A percentile compares a stretch with the other conserved stretches of the same genome.
Evolutionary conservation across 179 eudicot species (phyloP).

Genomic region (Beta lomatogona): DNA sequence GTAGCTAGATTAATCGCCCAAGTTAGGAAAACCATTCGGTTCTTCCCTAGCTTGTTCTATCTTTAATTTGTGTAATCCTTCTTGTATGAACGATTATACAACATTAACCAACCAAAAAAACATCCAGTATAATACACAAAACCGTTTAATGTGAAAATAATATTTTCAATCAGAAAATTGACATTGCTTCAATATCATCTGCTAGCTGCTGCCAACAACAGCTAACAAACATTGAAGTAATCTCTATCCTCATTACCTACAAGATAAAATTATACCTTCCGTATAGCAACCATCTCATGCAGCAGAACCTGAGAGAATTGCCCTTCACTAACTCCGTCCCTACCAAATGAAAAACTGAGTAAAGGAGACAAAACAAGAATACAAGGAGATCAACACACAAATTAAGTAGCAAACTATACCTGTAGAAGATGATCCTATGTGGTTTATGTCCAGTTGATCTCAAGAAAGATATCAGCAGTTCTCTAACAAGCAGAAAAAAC

Average conservation of each 20-base stretch:
- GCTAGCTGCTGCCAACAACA: no score
- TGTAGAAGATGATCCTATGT: constrained; percentile 71
- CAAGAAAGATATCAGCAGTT: constrained; percentile 45
- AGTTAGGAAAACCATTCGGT: no score
- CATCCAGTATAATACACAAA: neutral
- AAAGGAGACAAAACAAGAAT: neutral
- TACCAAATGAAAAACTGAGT: constrained; percentile 26
- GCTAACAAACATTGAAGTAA: no score
- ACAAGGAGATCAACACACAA: neutral
- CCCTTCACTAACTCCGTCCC: constrained; percentile 96
- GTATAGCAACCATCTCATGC: constrained; percentile 71
- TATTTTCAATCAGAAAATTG: neutral
- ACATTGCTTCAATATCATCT: neutral
- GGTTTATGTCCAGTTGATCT: constrained; percentile 44
- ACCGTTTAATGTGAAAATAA: neutral
- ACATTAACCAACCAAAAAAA: neutral
- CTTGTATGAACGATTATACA: no score
- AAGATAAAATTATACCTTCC: constrained; percentile 48
- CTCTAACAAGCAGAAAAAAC: constrained; percentile 46
- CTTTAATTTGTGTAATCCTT: no score
- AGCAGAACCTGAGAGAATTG: constrained; percentile 73
- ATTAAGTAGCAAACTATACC: constrained; percentile 35
- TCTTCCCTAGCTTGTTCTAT: no score
- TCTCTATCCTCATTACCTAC: neutral
- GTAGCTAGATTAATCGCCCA: no score